Evolutionary conservation across 169 alveolate genomes (phyloP).

Genomic region (Eimeria nieschulzi): DNA sequence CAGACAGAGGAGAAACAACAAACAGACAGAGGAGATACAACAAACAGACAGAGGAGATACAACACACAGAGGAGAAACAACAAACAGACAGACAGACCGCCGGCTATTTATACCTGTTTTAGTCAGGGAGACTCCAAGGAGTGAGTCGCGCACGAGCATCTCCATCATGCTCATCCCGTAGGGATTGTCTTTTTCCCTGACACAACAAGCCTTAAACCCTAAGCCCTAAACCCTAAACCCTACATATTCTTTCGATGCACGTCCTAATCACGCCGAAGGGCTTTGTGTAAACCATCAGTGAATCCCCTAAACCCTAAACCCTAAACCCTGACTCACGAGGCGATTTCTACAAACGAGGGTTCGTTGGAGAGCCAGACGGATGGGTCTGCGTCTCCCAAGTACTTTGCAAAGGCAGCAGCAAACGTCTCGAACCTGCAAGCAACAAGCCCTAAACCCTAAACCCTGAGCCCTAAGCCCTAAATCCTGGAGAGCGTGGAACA

Average conservation of each 20-base stretch:
- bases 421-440: neutral
- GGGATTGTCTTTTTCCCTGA: conserved; percentile 22
- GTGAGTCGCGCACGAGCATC: conserved; percentile 47
- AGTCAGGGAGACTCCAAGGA: conserved; percentile 28
- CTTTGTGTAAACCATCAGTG: neutral
- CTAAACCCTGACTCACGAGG: neutral
- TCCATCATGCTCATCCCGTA: conserved; percentile 17
- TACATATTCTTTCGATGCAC: neutral
- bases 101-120: neutral
- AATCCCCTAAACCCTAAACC: neutral
- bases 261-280: neutral
- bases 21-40: too few species aligned
- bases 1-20: too few species aligned
- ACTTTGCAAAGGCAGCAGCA: neutral
- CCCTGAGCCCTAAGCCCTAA: conserved; percentile 28
- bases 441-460: neutral
- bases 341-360: neutral
- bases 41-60: too few species aligned
- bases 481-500: neutral
- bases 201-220: neutral
- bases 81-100: too few species aligned
- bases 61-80: too few species aligned
- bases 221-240: conserved; percentile 11
- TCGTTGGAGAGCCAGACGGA: neutral
- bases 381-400: neutral